A percentile compares a stretch with the other conserved stretches of the same genome.
Conservation (phyloP, 2,329 filamentous ascomycete species). For the Coniochaeta pulveracea region DNA sequence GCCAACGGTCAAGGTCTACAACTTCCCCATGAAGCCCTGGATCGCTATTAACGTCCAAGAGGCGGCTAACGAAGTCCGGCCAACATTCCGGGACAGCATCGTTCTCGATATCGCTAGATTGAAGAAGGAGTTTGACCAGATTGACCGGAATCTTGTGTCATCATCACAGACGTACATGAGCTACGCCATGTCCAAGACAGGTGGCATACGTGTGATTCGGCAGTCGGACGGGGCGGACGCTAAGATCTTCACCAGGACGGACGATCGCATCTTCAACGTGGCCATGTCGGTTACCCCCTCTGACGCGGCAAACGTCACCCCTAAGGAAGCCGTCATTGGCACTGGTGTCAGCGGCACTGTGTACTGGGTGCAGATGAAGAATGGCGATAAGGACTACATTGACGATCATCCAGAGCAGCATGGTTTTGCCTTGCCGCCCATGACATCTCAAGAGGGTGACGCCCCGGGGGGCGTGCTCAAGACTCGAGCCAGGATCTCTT, state of each 20-base stretch:
- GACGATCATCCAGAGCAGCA: conserved; percentile 73
- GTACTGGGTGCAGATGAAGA: conserved; percentile 83
- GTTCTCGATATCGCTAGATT: conserved; percentile 88
- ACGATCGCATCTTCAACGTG: conserved; percentile 92
- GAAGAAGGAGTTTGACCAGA: conserved; percentile 96
- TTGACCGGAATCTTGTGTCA: conserved; percentile 85
- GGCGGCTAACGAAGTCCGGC: conserved; percentile 40
- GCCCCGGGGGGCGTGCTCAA: conserved; percentile 86
- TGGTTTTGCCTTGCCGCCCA: conserved; percentile 81
- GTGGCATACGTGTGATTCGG: conserved; percentile 83
- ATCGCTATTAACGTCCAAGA: conserved; percentile 72
- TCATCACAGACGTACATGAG: conserved; percentile 86
- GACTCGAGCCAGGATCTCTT: conserved; percentile 85
- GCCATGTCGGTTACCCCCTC: conserved; percentile 61
- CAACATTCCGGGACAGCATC: conserved; percentile 63
- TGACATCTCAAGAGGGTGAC: conserved; percentile 77
- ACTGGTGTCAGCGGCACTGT: conserved; percentile 92
- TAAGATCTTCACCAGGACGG: conserved; percentile 81
- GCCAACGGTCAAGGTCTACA: conserved; percentile 68
- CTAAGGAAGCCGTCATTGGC: conserved; percentile 75
- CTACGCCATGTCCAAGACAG: conserved; percentile 88
- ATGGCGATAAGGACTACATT: conserved; percentile 67
- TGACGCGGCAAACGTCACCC: conserved; percentile 39
- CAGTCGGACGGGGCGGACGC: conserved; percentile 89
- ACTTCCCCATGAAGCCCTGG: conserved; percentile 95